phyloP scores from a whole-genome alignment of 2,329 filamentous ascomycete species.

The Apiospora aurea region DNA sequence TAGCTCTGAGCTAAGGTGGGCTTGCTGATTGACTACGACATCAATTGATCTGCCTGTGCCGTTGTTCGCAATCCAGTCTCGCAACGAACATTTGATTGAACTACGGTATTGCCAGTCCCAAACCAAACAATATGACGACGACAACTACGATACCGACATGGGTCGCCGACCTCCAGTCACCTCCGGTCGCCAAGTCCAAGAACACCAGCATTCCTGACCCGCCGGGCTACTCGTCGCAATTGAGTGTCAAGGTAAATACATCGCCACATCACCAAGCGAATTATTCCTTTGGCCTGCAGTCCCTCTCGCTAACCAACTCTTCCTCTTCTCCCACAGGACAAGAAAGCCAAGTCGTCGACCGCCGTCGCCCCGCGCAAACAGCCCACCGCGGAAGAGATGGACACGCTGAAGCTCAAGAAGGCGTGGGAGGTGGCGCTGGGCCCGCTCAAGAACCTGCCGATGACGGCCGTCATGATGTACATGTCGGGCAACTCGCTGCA shows the following conservation, averaged over 20 bases:
- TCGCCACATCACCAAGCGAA: background rate
- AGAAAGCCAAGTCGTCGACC: slow-evolving; percentile 52
- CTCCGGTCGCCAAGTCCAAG: slow-evolving; percentile 72
- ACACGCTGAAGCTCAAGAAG: slow-evolving; percentile 96
- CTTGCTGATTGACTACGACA: background rate
- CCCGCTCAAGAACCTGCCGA: slow-evolving; percentile 91
- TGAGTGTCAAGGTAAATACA: slow-evolving; percentile 57
- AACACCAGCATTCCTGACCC: slow-evolving; percentile 78
- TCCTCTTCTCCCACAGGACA: slow-evolving; percentile 48
- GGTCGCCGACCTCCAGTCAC: slow-evolving; percentile 80
- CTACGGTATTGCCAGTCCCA: background rate
- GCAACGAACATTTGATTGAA: background rate
- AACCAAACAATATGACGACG: slow-evolving; percentile 37
- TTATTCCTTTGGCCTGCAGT: background rate
- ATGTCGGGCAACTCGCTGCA: slow-evolving; percentile 99
- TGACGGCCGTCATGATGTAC: slow-evolving; percentile 99
- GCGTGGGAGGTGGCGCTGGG: slow-evolving; percentile 97
- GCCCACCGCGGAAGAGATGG: slow-evolving; percentile 84
- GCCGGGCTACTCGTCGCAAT: slow-evolving; percentile 75
- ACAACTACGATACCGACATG: slow-evolving; percentile 70
- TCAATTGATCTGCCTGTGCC: background rate
- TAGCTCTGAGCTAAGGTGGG: slow-evolving; percentile 1
- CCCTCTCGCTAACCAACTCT: slow-evolving; percentile 24
- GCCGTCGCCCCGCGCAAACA: slow-evolving; percentile 63
- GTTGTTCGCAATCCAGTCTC: background rate